Evolutionary conservation across 768 basidiomycete genomes (phyloP).

Genomic region (Pisolithus albus): DNA sequence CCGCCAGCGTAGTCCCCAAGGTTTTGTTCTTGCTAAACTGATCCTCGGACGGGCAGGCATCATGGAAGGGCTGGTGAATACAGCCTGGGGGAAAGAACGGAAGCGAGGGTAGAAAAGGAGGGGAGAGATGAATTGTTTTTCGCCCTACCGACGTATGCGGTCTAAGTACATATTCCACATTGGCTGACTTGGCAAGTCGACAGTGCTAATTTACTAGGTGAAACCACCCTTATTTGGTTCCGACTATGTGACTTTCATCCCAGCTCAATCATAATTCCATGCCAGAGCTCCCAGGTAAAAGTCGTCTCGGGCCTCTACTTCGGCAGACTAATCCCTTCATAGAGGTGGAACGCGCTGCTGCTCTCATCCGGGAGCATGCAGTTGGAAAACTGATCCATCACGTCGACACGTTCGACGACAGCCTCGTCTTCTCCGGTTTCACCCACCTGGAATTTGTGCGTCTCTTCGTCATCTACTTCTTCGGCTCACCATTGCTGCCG

Average conservation of each 20-base stretch:
- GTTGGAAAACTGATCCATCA: constrained; percentile 45
- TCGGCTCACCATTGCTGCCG: constrained; percentile 8
- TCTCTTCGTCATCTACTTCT: not conserved
- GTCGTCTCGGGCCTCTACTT: not conserved
- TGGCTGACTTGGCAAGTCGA: not conserved
- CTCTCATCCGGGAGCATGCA: constrained; percentile 46
- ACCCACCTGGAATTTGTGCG: constrained; percentile 58
- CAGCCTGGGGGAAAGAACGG: not conserved
- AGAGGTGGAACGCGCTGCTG: constrained; percentile 70
- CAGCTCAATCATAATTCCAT: constrained; percentile 23
- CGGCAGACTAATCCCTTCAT: not conserved
- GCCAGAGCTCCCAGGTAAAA: constrained; percentile 51
- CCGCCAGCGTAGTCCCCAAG: constrained; percentile 49
- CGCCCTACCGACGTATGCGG: not conserved
- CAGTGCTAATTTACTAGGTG: not conserved
- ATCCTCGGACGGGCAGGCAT: constrained; percentile 7
- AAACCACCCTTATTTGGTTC: not conserved
- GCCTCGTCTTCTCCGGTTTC: constrained; percentile 54
- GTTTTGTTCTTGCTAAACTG: constrained; percentile 12
- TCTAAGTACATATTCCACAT: not conserved
- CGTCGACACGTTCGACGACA: constrained; percentile 55
- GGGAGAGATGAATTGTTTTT: not conserved
- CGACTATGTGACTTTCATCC: not conserved
- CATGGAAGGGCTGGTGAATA: not conserved
- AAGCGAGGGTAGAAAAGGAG: not conserved